Conservation (phyloP, 2,329 filamentous ascomycete species). For the Talaromyces sp. region DNA sequence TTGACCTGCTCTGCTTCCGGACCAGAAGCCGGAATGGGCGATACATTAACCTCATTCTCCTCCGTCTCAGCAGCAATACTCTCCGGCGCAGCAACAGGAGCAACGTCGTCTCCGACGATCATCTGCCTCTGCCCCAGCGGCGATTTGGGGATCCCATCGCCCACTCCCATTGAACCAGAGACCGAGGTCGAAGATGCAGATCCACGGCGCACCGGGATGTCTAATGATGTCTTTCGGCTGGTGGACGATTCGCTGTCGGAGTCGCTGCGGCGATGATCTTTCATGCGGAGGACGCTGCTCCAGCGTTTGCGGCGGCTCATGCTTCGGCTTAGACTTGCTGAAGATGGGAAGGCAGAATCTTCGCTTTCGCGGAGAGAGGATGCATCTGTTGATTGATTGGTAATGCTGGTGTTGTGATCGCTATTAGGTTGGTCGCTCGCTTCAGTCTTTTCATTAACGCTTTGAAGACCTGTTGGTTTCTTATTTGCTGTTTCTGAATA, state of each 20-base stretch:
- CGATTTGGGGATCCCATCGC: not conserved
- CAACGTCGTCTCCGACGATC: not conserved
- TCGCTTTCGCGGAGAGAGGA: constrained; percentile 5
- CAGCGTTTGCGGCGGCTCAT: constrained; percentile 17
- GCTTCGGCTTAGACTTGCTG: constrained; percentile 2
- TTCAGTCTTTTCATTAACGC: constrained; percentile 13
- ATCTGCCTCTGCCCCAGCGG: not conserved
- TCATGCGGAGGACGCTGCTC: constrained; percentile 16
- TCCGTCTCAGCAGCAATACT: not conserved
- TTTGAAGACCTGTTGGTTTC: constrained; percentile 5
- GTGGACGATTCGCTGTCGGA: constrained; percentile 15
- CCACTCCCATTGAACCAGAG: not conserved
- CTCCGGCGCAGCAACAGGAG: not conserved
- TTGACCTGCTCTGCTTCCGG: not conserved
- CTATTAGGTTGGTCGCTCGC: not conserved
- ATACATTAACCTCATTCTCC: not conserved
- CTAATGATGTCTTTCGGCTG: constrained; percentile 9
- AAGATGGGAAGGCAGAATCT: not conserved
- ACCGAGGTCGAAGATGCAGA: not conserved
- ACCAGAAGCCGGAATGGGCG: not conserved
- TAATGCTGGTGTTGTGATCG: not conserved
- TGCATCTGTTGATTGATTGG: not conserved
- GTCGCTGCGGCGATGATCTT: constrained; percentile 7
- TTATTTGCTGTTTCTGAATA: constrained; percentile 3
- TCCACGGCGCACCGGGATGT: constrained; percentile 1